Evolutionary conservation across 2,329 filamentous ascomycete species (phyloP).

Genomic region (Fusarium sp.): DNA sequence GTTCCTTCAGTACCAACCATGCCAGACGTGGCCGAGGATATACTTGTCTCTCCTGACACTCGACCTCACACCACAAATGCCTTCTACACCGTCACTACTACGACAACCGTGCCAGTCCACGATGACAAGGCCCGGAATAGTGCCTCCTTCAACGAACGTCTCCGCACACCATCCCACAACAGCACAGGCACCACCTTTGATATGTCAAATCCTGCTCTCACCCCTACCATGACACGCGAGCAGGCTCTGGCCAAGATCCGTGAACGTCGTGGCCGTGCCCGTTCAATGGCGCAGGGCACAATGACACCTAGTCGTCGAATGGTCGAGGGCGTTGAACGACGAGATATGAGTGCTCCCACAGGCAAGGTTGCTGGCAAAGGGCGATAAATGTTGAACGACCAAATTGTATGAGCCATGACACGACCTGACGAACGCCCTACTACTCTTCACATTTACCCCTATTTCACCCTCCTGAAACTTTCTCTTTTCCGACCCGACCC

Average conservation of each 20-base stretch:
- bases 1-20: slow-evolving; percentile 52
- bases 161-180: slow-evolving; percentile 56
- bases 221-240: slow-evolving; percentile 75
- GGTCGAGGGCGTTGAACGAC: slow-evolving; percentile 58
- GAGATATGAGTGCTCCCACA: slow-evolving; percentile 60
- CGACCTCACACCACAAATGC: slow-evolving; percentile 59
- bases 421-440: slow-evolving; percentile 35
- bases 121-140: slow-evolving; percentile 52
- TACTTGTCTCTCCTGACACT: slow-evolving; percentile 37
- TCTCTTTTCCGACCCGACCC: background rate
- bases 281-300: slow-evolving; percentile 71
- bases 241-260: slow-evolving; percentile 79
- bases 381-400: slow-evolving; percentile 9
- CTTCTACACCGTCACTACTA: slow-evolving; percentile 60
- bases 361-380: slow-evolving; percentile 42
- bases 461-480: background rate
- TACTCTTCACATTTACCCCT: slow-evolving; percentile 12
- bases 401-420: slow-evolving; percentile 24
- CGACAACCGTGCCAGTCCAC: slow-evolving; percentile 61
- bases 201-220: slow-evolving; percentile 65
- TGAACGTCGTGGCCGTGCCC: slow-evolving; percentile 75
- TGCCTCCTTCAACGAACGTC: slow-evolving; percentile 55
- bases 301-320: slow-evolving; percentile 66
- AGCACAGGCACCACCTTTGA: slow-evolving; percentile 57
- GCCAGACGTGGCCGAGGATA: slow-evolving; percentile 30